These are phyloP conservation scores for Chrysochromulina tobinii DNA, from an alignment of 78 protist genomes.

Conservation along the genomic window DNA sequence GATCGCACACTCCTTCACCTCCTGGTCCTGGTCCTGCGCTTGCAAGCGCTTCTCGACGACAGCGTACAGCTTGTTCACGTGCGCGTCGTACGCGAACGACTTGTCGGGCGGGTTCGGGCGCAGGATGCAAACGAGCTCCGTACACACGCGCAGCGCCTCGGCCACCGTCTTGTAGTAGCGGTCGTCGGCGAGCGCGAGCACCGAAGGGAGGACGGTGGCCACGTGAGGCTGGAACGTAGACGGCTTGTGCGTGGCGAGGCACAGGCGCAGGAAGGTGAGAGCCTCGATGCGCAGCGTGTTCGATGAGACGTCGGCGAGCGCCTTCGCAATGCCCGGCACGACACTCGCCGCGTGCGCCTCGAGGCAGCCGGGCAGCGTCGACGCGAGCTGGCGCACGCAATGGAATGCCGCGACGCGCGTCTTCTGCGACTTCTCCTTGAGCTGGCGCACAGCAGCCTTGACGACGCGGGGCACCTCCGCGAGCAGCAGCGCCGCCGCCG, in stretches of 20 bases:
- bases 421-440: slow-evolving; percentile 51
- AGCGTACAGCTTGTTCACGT: slow-evolving; percentile 41
- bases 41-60: slow-evolving; percentile 59
- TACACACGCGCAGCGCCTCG: slow-evolving; percentile 62
- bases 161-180: slow-evolving; percentile 73
- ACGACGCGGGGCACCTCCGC: background rate
- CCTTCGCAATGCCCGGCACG: slow-evolving; percentile 53
- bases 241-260: slow-evolving; percentile 62
- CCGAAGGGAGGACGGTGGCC: slow-evolving; percentile 2
- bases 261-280: slow-evolving; percentile 50
- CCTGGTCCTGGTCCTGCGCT: slow-evolving; percentile 88
- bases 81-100: background rate
- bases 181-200: slow-evolving; percentile 72
- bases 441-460: slow-evolving; percentile 8
- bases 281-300: slow-evolving; percentile 69
- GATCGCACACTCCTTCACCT: slow-evolving; percentile 91
- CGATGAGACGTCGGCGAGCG: slow-evolving; percentile 54
- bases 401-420: slow-evolving; percentile 72
- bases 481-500: too few relatives aligned
- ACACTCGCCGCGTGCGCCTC: slow-evolving; percentile 37
- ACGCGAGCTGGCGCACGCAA: slow-evolving; percentile 60
- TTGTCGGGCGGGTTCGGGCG: background rate
- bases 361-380: slow-evolving; percentile 62
- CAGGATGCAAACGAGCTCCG: too few relatives aligned
- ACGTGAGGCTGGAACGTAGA: slow-evolving; percentile 48